Evolutionary conservation across 257 asterid genomes (phyloP), one percentile per base, ranked within the genome.

Genomic region (Asclepias syriaca): DNA sequence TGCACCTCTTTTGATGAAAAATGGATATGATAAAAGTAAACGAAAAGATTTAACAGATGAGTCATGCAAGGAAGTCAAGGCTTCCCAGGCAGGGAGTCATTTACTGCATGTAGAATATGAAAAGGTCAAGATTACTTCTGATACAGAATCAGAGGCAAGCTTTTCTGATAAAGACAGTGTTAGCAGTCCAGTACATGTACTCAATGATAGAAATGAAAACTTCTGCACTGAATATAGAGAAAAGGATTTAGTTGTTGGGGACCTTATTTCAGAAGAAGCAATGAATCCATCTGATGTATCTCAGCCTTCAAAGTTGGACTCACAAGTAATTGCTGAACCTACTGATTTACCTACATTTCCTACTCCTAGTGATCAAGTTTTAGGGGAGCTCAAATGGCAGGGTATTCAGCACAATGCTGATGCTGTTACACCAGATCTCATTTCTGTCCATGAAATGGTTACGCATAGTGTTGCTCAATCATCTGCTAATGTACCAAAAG

Each of bases 371-470:
- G 85, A 61, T 51, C 84, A 69, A 72, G 88, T 81, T 54, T 68
- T 76, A 49, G 84, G 80, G 73, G 88, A 83, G 68, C 75, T 80
- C 72, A 79, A 59, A 27, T 69, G 85, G 90, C 78, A 68, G 75
- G 80, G 81, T 65, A 73, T 70, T 76, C 84, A 69, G 22, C 34
- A 34, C 50, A 69, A 77, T 53, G 60, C 72, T 76, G 78, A 50
- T 51, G 72, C 61, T 50, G 46, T 24, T 50, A 68, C 76, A 18
- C 58, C 85, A 50, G 85, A 81, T 74, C 77, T 78, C 51, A 57
- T 70, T 57, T 72, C 77, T 66, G 72, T 75, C 43, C 29, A 51
- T 24, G 83, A 77, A 71, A 76, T 57, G 55, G 70, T 69, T 78
- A 78, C 80, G 3, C 74, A 84, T 46, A 70, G 22, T 72, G 75